Evolutionary conservation across 331 rosid genomes (phyloP), one percentile per base, ranked within the genome.

Genomic region (Phaseolus coccineus): DNA sequence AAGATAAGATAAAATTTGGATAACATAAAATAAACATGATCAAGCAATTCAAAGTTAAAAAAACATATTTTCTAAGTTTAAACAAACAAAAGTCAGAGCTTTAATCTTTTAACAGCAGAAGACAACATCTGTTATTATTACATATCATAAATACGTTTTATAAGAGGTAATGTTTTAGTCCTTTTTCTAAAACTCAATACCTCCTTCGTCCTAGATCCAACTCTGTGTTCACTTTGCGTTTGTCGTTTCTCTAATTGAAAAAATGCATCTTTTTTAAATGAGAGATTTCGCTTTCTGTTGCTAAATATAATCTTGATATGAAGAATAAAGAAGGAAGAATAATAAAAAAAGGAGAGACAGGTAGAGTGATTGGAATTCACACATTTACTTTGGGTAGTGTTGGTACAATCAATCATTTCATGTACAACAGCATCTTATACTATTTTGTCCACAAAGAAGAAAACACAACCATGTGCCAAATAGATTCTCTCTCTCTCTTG

Each of bases 381-480:
- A 48, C 3, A 33, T 33, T 56, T 25, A 47, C 59, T 47, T 56
- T 5, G 14, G 61, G 16, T 61, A 16, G 69, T 27, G 69, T 27
- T 61, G 33, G 69, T 37, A 76, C 73, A 69, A 55, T 9, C 67
- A 69, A 55, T 4, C n/a, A n/a, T n/a, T 16, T n/a, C 25, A 8
- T 10, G 16, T 42, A 9, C 47, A 12, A 46, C 16, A 52, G 69
- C 59, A 70, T 3, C 79, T 33, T 30, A 59, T 50, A 24, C 48
- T 13, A 69, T 58, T 69, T 82, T 69, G 61, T 28, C 66, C n/a
- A 31, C 10, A 56, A 24, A 1, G 79, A 69, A 61, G 28, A 68
- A 69, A 16, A 39, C 27, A 56, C 25, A 56, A 56, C 7, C 77
- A 79, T 71, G 70, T n/a, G 33, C 22, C 48, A 33, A 64, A 27